These are phyloP conservation scores for Claviceps arundinis DNA, from an alignment of 2,329 filamentous ascomycete genomes.

Conservation along the genomic window DNA sequence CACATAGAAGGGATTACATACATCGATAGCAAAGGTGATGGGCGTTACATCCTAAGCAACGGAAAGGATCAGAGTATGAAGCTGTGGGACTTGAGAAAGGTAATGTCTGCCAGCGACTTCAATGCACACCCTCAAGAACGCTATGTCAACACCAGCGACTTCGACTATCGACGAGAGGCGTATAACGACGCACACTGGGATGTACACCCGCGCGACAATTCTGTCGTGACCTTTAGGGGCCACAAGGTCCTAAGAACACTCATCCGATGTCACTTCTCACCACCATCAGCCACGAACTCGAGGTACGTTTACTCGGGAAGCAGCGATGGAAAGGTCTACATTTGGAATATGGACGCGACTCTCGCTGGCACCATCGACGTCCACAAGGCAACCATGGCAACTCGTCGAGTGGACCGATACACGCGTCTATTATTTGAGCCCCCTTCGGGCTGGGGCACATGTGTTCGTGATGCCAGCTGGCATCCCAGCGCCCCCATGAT, in stretches of 20 bases:
- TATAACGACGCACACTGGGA: constrained; percentile 53
- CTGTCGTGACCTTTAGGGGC: constrained; percentile 82
- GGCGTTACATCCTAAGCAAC: constrained; percentile 79
- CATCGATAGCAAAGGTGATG: constrained; percentile 57
- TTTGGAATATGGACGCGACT: constrained; percentile 91
- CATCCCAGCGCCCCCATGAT: constrained; percentile 74
- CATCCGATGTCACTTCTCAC: constrained; percentile 91
- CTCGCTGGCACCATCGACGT: constrained; percentile 69
- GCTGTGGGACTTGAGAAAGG: constrained; percentile 87
- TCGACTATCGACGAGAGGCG: constrained; percentile 60
- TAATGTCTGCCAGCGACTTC: constrained; percentile 60
- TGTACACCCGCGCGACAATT: constrained; percentile 67
- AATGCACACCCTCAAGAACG: constrained; percentile 40
- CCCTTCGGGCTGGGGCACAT: constrained; percentile 53
- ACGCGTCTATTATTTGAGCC: constrained; percentile 45
- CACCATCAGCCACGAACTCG: constrained; percentile 71
- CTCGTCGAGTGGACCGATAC: constrained; percentile 40
- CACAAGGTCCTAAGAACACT: constrained; percentile 81
- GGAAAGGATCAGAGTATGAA: constrained; percentile 96
- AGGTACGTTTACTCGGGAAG: constrained; percentile 90
- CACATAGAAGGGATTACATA: constrained; percentile 56
- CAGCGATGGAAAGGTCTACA: constrained; percentile 75
- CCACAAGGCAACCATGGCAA: constrained; percentile 50
- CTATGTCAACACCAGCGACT: constrained; percentile 42
- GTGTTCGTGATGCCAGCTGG: constrained; percentile 82